Conservation (phyloP, 352 stramenopile genomes). For the Phytophthora brassicae region DNA sequence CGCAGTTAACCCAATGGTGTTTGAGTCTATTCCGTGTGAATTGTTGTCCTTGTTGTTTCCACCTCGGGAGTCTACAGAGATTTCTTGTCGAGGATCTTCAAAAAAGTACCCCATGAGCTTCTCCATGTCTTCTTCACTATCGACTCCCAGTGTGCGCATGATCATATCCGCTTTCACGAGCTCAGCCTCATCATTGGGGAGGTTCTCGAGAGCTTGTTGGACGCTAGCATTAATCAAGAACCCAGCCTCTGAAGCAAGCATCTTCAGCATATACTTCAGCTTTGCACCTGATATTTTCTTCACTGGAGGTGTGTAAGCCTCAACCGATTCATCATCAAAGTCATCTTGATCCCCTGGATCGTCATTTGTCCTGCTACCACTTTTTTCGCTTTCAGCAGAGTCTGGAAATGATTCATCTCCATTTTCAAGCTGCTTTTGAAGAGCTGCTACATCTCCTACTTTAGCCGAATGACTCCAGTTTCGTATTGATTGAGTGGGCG, state of each 20-base stretch:
- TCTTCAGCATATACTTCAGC: slow-evolving; percentile 88
- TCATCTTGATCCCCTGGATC: slow-evolving; percentile 24
- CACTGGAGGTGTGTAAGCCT: slow-evolving; percentile 44
- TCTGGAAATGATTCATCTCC: slow-evolving; percentile 11
- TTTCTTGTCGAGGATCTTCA: slow-evolving; percentile 61
- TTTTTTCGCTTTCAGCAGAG: slow-evolving; percentile 16
- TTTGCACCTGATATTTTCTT: slow-evolving; percentile 80
- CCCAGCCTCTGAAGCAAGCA: slow-evolving; percentile 83
- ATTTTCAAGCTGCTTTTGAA: slow-evolving; percentile 29
- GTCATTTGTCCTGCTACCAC: slow-evolving; percentile 32
- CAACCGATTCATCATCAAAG: slow-evolving; percentile 51
- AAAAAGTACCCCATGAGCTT: slow-evolving; percentile 81
- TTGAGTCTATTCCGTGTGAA: slow-evolving; percentile 6
- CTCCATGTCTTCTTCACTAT: slow-evolving; percentile 87
- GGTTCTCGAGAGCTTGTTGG: slow-evolving; percentile 72
- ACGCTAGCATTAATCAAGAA: slow-evolving; percentile 88
- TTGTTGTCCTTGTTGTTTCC: slow-evolving; percentile 23
- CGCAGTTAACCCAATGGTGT: slow-evolving; percentile 4
- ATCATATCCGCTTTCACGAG: slow-evolving; percentile 89
- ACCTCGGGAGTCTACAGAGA: slow-evolving; percentile 36
- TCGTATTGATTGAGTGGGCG: slow-evolving; percentile 54
- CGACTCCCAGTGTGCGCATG: slow-evolving; percentile 81
- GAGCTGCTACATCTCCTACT: slow-evolving; percentile 5
- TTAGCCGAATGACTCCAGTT: slow-evolving; percentile 48
- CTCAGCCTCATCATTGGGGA: slow-evolving; percentile 76